Evolutionary conservation across 1,284 basidiomycete genomes (phyloP).

Genomic region (Pascua guehoae): DNA sequence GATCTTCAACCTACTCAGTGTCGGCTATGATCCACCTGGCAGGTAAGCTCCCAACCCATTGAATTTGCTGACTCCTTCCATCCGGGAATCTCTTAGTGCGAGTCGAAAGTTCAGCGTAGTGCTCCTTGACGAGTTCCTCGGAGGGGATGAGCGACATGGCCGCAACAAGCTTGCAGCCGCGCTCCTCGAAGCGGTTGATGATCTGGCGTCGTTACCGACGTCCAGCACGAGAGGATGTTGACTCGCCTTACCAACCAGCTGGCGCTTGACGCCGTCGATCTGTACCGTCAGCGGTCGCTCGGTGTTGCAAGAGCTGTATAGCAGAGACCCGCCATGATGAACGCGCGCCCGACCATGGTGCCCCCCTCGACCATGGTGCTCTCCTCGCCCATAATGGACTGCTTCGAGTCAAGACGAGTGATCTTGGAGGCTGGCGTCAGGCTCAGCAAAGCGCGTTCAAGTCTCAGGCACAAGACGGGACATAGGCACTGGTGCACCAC

Average conservation of each 20-base stretch:
- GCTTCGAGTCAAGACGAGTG: conserved; percentile 43
- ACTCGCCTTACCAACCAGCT: conserved; percentile 47
- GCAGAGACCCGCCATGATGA: conserved; percentile 48
- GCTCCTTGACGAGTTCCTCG: conserved; percentile 42
- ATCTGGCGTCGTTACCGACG: too few species aligned
- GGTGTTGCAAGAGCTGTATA: not conserved
- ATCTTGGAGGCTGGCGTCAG: conserved; percentile 19
- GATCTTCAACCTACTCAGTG: too few species aligned
- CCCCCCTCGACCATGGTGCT: conserved; percentile 49
- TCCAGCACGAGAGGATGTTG: too few species aligned
- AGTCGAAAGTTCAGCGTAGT: conserved; percentile 45
- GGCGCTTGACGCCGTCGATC: conserved; percentile 46
- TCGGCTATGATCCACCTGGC: too few species aligned
- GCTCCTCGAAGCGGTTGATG: conserved; percentile 43
- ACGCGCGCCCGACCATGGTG: too few species aligned
- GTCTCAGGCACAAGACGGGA: too few species aligned
- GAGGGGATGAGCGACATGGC: conserved; percentile 45
- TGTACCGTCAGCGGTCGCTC: too few species aligned
- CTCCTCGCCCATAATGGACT: conserved; percentile 51
- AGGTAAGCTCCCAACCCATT: too few species aligned
- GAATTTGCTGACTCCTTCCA: too few species aligned
- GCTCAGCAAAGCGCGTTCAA: too few species aligned
- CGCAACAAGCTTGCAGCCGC: conserved; percentile 47
- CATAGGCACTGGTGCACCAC: too few species aligned
- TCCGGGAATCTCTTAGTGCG: too few species aligned